Percentiles rank a stretch among this genome's conserved stretches.
Conservation (phyloP, 352 stramenopile genomes). For the Pythium grandisporangium region DNA sequence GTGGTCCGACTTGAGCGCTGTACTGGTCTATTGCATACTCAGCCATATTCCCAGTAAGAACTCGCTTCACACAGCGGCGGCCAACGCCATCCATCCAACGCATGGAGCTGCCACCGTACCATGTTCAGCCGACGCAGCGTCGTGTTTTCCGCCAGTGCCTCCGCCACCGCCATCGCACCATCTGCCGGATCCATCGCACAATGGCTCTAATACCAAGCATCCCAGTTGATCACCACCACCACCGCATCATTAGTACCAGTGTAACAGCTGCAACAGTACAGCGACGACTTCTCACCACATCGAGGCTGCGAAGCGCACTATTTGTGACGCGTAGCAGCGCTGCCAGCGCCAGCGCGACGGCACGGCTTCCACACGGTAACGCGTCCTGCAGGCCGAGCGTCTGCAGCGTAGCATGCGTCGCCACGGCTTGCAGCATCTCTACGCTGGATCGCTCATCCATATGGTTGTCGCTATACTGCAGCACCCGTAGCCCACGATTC, state of each 20-base stretch:
- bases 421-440: slow-evolving; percentile 24
- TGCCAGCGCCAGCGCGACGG: slow-evolving; percentile 19
- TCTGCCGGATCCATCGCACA: slow-evolving; percentile 48
- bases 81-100: too few relatives aligned
- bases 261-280: not conserved
- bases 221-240: too few relatives aligned
- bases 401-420: slow-evolving; percentile 22
- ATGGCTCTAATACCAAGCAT: too few relatives aligned
- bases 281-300: slow-evolving; percentile 27
- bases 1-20: slow-evolving; percentile 52
- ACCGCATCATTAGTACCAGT: too few relatives aligned
- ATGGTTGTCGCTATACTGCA: slow-evolving; percentile 59
- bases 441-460: slow-evolving; percentile 20
- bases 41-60: too few relatives aligned
- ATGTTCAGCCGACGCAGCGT: slow-evolving; percentile 46
- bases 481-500: slow-evolving; percentile 30
- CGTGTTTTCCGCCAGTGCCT: slow-evolving; percentile 32
- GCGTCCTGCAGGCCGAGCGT: slow-evolving; percentile 49
- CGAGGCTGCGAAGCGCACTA: slow-evolving; percentile 34
- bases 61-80: too few relatives aligned
- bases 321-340: slow-evolving; percentile 18
- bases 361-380: slow-evolving; percentile 24
- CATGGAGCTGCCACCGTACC: slow-evolving; percentile 24
- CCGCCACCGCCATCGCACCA: too few relatives aligned
- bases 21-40: slow-evolving; percentile 27